phyloP scores from a whole-genome alignment of 2,329 filamentous ascomycete species.

The Botryotinia convoluta region DNA sequence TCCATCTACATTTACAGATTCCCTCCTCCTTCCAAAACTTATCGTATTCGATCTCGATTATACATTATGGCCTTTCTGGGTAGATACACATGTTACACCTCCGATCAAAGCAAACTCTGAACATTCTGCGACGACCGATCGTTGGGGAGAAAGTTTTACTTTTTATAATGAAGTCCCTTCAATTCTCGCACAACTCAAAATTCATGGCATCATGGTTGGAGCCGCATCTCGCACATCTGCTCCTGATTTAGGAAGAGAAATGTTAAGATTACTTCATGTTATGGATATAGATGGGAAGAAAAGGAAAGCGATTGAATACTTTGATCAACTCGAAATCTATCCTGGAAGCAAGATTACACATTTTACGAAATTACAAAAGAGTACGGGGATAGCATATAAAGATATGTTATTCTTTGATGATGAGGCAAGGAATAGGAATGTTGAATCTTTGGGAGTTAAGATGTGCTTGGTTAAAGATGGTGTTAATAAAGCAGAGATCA shows the following conservation, averaged over 20 bases:
- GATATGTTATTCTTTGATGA: constrained; percentile 98
- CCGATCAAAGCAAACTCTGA: constrained; percentile 57
- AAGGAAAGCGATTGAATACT: constrained; percentile 53
- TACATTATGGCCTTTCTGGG: constrained; percentile 98
- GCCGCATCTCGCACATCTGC: constrained; percentile 79
- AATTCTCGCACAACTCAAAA: constrained; percentile 57
- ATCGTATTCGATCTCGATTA: constrained; percentile 97
- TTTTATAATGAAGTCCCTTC: constrained; percentile 70
- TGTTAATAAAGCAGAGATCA: constrained; percentile 72
- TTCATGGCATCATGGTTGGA: constrained; percentile 54
- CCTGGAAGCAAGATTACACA: constrained; percentile 83
- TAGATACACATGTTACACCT: constrained; percentile 83
- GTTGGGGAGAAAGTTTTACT: constrained; percentile 61
- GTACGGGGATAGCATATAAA: constrained; percentile 67
- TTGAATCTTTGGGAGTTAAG: constrained; percentile 64
- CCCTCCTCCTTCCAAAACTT: constrained; percentile 49
- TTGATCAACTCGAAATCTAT: constrained; percentile 65
- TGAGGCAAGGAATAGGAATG: constrained; percentile 81
- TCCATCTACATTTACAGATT: constrained; percentile 34
- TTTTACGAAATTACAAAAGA: constrained; percentile 69
- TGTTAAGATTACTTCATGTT: constrained; percentile 72
- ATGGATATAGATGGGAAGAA: constrained; percentile 38
- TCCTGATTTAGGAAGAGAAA: constrained; percentile 74
- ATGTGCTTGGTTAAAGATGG: constrained; percentile 79
- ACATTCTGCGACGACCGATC: constrained; percentile 49